Base-by-base conservation (phyloP, 371 early-diverging fungal species). In the Nosema muscidifuracis region DNA sequence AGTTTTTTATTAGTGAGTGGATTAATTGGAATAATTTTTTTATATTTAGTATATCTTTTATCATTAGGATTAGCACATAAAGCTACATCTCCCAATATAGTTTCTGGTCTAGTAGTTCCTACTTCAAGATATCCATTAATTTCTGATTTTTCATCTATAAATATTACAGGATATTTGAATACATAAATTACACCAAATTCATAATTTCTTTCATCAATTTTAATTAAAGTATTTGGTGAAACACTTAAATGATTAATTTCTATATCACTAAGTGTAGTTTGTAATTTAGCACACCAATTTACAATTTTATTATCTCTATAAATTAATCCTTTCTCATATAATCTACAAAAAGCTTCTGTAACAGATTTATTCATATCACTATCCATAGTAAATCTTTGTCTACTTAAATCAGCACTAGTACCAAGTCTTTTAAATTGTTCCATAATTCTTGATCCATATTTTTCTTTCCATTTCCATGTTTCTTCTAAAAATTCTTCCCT, bases 31-130 rank as follows among this genome's bases (percentile, higher is more conserved):
- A 81, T 90, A 77, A 58, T 28, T n/a, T 50, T 34, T 3, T 24
- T 43, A 83, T 50, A 13, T 9, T 61, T 33, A 34, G 16, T 86
- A 81, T 93, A 94, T 72, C 95, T 85, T 22, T 73, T 67, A 81
- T 96, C 96, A 0, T 86, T 80, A 7, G 94, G 94, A 79, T 98
- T 92, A 30, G 94, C 89, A 65, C 94, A 94, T 80, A 98, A 85
- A 30, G 94, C 99, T 15, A 91, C 89, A 85, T 98, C 99, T 76
- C 95, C 97, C 56, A 96, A 85, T 91, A 98, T 97, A 64, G 99
- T 98, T 84, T 98, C 99, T 72, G 94, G 87, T 88, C 99, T 91
- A 1, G 97, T 98, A 20, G 99, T 99, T 24, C 93, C 95, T 47
- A 99, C 93, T 69, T 43, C 44, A 2, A 47, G 1, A 50, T 20